These are phyloP conservation scores for Anthostomella pinea DNA, from an alignment of 2,329 filamentous ascomycete genomes.

Conservation along the genomic window DNA sequence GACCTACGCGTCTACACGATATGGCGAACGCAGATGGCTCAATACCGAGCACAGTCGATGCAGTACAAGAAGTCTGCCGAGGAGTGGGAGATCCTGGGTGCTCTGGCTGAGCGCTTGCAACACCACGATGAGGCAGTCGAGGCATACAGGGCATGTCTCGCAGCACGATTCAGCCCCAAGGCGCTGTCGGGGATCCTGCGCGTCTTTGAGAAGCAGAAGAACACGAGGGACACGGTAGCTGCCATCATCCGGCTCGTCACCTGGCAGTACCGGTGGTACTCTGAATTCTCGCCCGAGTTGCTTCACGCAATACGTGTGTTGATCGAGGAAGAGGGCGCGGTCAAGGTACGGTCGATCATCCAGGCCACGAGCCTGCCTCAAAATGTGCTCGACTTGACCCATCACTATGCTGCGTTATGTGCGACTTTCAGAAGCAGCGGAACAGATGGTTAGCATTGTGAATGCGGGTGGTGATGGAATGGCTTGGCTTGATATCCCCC, in stretches of 20 bases:
- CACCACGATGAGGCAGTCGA: slow-evolving; percentile 89
- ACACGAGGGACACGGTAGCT: slow-evolving; percentile 76
- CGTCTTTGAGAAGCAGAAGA: slow-evolving; percentile 73
- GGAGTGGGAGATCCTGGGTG: slow-evolving; percentile 97
- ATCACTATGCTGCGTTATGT: slow-evolving; percentile 93
- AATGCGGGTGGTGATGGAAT: too few species aligned
- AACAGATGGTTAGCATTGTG: slow-evolving; percentile 69
- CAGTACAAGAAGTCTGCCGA: slow-evolving; percentile 96
- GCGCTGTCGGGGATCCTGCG: slow-evolving; percentile 82
- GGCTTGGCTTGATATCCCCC: too few species aligned
- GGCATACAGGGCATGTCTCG: slow-evolving; percentile 85
- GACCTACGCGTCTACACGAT: slow-evolving; percentile 98
- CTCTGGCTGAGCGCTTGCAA: slow-evolving; percentile 87
- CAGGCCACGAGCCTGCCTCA: slow-evolving; percentile 94
- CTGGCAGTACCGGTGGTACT: slow-evolving; percentile 99
- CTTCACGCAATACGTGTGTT: slow-evolving; percentile 84
- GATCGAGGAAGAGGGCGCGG: slow-evolving; percentile 95
- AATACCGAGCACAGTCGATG: slow-evolving; percentile 88
- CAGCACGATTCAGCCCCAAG: slow-evolving; percentile 88
- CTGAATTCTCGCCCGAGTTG: slow-evolving; percentile 92
- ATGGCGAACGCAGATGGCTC: slow-evolving; percentile 96
- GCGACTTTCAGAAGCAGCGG: slow-evolving; percentile 94
- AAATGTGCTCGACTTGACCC: slow-evolving; percentile 87
- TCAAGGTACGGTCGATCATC: slow-evolving; percentile 96
- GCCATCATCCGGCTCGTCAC: slow-evolving; percentile 89